These are phyloP conservation scores for Salix arbutifolia DNA, from an alignment of 345 rosid genomes.

Conservation along the genomic window DNA sequence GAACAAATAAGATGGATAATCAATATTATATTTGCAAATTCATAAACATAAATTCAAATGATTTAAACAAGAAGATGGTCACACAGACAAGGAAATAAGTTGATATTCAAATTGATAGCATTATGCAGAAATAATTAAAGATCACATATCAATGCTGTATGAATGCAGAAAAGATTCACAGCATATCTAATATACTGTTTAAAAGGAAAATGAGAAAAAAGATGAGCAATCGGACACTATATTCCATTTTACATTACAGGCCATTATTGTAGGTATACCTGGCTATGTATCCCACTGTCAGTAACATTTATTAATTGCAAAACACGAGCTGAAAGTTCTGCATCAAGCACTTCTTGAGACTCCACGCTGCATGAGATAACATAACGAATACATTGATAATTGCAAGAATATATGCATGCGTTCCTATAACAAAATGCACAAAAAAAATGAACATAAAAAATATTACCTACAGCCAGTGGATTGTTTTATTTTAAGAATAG, in stretches of 20 bases:
- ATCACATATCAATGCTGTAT: not conserved
- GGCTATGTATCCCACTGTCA: constrained; percentile 86
- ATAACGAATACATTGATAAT: constrained; percentile 7
- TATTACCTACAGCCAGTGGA: constrained; percentile 83
- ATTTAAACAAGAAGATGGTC: not conserved
- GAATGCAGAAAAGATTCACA: not conserved
- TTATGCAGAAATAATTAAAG: not conserved
- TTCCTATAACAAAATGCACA: not conserved
- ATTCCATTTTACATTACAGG: not conserved
- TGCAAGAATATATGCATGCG: constrained; percentile 9
- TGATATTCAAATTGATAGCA: not conserved
- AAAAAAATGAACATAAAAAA: not conserved
- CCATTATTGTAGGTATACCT: constrained; percentile 40
- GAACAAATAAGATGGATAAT: not conserved
- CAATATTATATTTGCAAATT: not conserved
- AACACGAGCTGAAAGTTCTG: constrained; percentile 98
- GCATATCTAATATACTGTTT: not conserved
- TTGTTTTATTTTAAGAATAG: constrained; percentile 85
- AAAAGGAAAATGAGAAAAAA: not conserved
- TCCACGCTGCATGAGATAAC: constrained; percentile 61
- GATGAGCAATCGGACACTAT: not conserved
- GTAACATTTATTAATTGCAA: constrained; percentile 82
- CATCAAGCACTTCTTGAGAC: constrained; percentile 95
- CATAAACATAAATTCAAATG: not conserved
- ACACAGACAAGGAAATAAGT: not conserved